Percentiles rank a stretch among this genome's conserved stretches.
Conservation (phyloP, 1,139 yeast species). For the Eremothecium sinecaudum region DNA sequence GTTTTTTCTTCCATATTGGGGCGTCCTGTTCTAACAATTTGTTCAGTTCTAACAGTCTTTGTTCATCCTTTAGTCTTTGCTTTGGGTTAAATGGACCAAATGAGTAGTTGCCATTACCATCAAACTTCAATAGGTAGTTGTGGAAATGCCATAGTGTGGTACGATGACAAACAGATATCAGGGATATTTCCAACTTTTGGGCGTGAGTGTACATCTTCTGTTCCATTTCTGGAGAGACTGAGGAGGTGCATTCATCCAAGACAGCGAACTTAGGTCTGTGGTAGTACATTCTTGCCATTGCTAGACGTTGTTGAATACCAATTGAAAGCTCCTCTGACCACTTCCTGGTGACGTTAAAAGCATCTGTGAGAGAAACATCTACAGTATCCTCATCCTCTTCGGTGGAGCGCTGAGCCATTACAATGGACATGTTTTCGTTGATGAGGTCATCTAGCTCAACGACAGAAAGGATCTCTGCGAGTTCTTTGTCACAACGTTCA, state of each 20-base stretch:
- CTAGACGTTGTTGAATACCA: constrained; percentile 89
- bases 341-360: constrained; percentile 62
- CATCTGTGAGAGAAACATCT: constrained; percentile 33
- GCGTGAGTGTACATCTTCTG: constrained; percentile 84
- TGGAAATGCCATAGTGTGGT: constrained; percentile 93
- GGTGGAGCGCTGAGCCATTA: constrained; percentile 21
- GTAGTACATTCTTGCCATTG: constrained; percentile 86
- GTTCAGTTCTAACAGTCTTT: constrained; percentile 59
- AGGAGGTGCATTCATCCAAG: constrained; percentile 90
- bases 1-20: constrained; percentile 54
- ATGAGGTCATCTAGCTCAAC: constrained; percentile 52
- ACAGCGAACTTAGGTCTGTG: constrained; percentile 91
- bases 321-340: constrained; percentile 86
- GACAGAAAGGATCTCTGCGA: constrained; percentile 50
- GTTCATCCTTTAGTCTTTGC: constrained; percentile 58
- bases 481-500: constrained; percentile 49
- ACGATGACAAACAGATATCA: constrained; percentile 85
- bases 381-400: constrained; percentile 9
- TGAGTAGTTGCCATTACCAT: constrained; percentile 69
- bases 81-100: constrained; percentile 64
- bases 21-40: constrained; percentile 54
- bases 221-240: constrained; percentile 86
- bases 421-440: constrained; percentile 32
- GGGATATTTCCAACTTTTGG: constrained; percentile 66
- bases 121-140: constrained; percentile 69